Evolutionary conservation across 1,139 yeast genomes (phyloP).

Genomic region (Sporopachydermia cereana): DNA sequence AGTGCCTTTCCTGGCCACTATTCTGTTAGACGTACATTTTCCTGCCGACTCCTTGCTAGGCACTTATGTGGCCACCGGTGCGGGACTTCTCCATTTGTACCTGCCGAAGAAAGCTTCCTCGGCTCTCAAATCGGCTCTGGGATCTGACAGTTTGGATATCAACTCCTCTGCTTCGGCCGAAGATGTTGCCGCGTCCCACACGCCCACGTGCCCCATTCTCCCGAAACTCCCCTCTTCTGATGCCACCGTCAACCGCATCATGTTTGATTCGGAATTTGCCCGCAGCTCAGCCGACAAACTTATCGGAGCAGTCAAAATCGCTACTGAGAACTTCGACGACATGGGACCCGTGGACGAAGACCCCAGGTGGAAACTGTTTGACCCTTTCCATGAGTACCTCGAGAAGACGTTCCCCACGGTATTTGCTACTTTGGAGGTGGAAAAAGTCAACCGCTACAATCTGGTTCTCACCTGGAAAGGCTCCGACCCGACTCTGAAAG

Average conservation of each 20-base stretch:
- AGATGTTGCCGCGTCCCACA: no score
- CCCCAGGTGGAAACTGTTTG: constrained; percentile 31
- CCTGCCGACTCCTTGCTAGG: background rate
- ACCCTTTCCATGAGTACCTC: constrained; percentile 44
- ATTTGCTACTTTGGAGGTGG: constrained; percentile 35
- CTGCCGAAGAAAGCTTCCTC: no score
- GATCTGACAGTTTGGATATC: no score
- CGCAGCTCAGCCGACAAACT: constrained; percentile 32
- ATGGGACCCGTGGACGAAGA: constrained; percentile 30
- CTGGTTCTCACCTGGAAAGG: constrained; percentile 62
- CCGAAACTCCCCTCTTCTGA: background rate
- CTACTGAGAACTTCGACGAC: constrained; percentile 52
- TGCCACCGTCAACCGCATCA: constrained; percentile 14
- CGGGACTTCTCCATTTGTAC: no score
- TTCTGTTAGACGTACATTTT: background rate
- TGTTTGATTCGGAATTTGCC: constrained; percentile 30
- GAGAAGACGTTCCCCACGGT: constrained; percentile 48
- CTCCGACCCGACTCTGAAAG: constrained; percentile 38
- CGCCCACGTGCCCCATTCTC: background rate
- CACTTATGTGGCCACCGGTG: no score
- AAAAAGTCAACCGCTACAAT: constrained; percentile 54
- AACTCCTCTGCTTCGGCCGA: no score
- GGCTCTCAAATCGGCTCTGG: no score
- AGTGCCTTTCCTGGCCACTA: background rate
- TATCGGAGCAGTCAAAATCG: constrained; percentile 44